Evolutionary conservation across 225 moss, liverwort and hornwort species (phyloP).

Genomic region (Pseudisothecium myosuroides): DNA sequence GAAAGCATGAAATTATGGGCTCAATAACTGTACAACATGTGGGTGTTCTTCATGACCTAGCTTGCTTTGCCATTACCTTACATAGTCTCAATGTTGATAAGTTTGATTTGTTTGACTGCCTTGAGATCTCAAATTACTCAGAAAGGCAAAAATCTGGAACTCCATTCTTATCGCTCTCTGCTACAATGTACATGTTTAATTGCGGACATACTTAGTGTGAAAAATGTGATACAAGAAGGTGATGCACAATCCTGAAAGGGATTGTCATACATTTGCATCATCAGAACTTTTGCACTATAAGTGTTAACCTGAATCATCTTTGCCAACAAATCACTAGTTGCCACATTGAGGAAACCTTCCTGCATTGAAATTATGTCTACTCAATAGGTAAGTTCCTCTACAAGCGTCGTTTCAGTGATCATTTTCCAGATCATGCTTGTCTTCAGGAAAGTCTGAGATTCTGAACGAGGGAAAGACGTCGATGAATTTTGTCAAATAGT

Average conservation of each 20-base stretch:
- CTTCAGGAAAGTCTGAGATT: no score
- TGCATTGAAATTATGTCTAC: no score
- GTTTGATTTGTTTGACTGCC: not conserved
- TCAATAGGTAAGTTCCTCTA: no score
- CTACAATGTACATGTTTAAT: not conserved
- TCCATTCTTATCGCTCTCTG: accelerated
- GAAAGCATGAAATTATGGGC: not conserved
- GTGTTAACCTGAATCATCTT: no score
- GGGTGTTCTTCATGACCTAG: not conserved
- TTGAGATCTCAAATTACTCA: not conserved
- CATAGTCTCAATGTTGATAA: not conserved
- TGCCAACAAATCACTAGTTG: no score
- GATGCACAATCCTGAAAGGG: not conserved
- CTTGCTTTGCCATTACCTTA: not conserved
- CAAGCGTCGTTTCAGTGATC: no score
- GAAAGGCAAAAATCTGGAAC: not conserved
- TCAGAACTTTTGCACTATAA: no score
- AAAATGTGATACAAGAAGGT: not conserved
- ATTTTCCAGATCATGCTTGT: no score
- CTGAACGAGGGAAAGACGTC: no score
- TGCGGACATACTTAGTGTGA: not conserved
- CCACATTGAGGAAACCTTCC: no score
- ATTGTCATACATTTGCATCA: no score
- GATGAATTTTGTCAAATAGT: no score
- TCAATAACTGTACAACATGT: not conserved